Percentiles rank a stretch among this genome's conserved stretches.
Evolutionary conservation across 805 yeast species (phyloP).

Genomic region (Spathaspora hagerdaliae): DNA sequence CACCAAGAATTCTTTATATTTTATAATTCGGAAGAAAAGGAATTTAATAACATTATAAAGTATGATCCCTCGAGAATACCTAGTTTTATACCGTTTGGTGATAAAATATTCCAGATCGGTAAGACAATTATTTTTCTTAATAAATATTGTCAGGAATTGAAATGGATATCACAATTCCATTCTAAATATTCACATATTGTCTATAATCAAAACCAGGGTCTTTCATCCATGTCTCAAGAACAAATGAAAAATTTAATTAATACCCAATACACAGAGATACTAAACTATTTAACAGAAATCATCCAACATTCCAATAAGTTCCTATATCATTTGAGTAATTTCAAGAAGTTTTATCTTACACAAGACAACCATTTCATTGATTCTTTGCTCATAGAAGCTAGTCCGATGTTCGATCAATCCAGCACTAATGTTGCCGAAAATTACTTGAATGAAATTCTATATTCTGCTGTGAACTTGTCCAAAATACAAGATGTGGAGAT

Average conservation of each 20-base stretch:
- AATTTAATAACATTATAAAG: constrained; percentile 32
- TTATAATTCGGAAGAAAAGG: constrained; percentile 23
- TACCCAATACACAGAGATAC: constrained; percentile 49
- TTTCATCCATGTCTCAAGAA: constrained; percentile 30
- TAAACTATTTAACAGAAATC: constrained; percentile 46
- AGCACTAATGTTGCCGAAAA: constrained; percentile 62
- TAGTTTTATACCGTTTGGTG: constrained; percentile 26
- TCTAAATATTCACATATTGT: constrained; percentile 27
- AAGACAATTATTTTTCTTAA: constrained; percentile 63
- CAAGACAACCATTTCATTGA: constrained; percentile 82
- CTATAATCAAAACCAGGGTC: constrained; percentile 27
- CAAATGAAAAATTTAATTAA: constrained; percentile 30
- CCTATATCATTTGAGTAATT: constrained; percentile 49
- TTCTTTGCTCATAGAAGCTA: constrained; percentile 53
- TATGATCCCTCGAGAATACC: constrained; percentile 40
- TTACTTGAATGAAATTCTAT: constrained; percentile 59
- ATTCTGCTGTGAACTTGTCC: constrained; percentile 57
- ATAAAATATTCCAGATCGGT: constrained; percentile 63
- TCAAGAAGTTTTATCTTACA: constrained; percentile 66
- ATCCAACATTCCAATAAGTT: constrained; percentile 46
- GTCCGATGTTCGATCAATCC: constrained; percentile 51
- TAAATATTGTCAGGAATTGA: constrained; percentile 60
- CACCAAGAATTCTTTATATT: constrained; percentile 61
- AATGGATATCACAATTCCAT: constrained; percentile 53
- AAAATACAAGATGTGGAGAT: constrained; percentile 37